Conservation (phyloP, 2,329 filamentous ascomycete species). For the Epichloe bromicola region DNA sequence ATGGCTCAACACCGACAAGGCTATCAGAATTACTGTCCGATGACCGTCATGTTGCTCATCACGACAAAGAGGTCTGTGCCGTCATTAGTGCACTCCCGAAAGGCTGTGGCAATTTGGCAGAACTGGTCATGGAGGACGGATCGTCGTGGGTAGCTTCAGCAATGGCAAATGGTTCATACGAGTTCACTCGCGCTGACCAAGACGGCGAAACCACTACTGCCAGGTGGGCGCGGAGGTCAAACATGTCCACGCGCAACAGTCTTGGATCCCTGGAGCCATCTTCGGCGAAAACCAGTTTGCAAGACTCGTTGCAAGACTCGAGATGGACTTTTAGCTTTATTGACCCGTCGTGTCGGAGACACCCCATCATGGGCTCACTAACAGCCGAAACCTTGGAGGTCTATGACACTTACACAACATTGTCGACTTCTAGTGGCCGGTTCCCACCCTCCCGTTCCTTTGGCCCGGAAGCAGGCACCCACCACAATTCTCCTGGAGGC, state of each 20-base stretch:
- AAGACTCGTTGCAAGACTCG: constrained; percentile 23
- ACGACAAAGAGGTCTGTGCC: constrained; percentile 45
- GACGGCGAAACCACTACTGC: constrained; percentile 47
- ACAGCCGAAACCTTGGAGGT: constrained; percentile 53
- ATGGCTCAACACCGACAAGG: constrained; percentile 24
- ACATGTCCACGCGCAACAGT: constrained; percentile 10
- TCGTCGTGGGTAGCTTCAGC: constrained; percentile 42
- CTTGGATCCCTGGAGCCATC: constrained; percentile 8
- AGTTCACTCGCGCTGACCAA: constrained; percentile 49
- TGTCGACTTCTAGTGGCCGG: constrained; percentile 35
- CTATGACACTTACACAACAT: constrained; percentile 51
- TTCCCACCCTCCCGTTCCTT: constrained; percentile 32
- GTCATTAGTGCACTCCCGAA: constrained; percentile 50
- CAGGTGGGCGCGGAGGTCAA: constrained; percentile 50
- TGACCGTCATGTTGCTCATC: constrained; percentile 33
- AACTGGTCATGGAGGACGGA: constrained; percentile 55
- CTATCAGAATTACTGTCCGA: constrained; percentile 18
- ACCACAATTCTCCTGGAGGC: constrained; percentile 10
- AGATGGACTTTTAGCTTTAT: constrained; percentile 71
- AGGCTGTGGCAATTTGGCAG: constrained; percentile 37
- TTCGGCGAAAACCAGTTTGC: constrained; percentile 12
- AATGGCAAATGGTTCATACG: constrained; percentile 45
- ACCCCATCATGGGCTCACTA: constrained; percentile 62
- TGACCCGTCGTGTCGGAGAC: constrained; percentile 52
- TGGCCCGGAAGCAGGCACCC: constrained; percentile 11